Evolutionary conservation across 129 eudicot genomes (phyloP), one percentile per base, ranked within the genome.

Genomic region (Lactuca saligna): DNA sequence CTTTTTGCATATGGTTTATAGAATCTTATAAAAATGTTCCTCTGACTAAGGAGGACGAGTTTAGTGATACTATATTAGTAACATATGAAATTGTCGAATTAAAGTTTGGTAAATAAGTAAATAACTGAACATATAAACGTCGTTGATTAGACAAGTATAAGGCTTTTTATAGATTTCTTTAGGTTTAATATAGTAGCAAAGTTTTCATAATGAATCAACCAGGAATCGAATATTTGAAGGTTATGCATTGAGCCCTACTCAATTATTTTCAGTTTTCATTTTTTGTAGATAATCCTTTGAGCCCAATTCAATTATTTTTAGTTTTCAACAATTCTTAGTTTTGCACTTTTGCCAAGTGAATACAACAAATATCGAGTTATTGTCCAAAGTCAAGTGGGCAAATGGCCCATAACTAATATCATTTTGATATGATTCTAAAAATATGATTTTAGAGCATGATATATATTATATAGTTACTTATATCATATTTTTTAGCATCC

Each of bases 361-460:
- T 25, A 25, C 29, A 25, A 25, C 2, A 25, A 25, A 0, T 2
- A 37, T 35, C 5, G 10, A 32, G 6, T 10, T 58, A 25, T 10
- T 61, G 42, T 56, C 39, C 55, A 25, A 69, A 69, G 17, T 56
- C 54, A n/a, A 53, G 39, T 25, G n/a, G 54, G 55, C 31, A 20
- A 16, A 54, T 38, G 15, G 54, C 64, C 63, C 63, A 37, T 69
- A 13, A 38, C 6, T 2, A 37, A 13, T 61, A 6, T 61, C 8
- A 37, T 8, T 61, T 61, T 38, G 50, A 38, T 61, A 38, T 15
- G 3, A 37, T 61, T 38, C 25, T 9, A 7, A 58, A 9, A 32
- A 13, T 15, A 56, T 8, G 49, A 9, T 42, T 8, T 8, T 42
- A 42, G 49, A 42, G 49, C 49, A 42, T 25, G 1, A 25, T 25